These are phyloP conservation scores for Venturiaceae sp. DNA, from an alignment of 2,329 filamentous ascomycete genomes.

Conservation along the genomic window DNA sequence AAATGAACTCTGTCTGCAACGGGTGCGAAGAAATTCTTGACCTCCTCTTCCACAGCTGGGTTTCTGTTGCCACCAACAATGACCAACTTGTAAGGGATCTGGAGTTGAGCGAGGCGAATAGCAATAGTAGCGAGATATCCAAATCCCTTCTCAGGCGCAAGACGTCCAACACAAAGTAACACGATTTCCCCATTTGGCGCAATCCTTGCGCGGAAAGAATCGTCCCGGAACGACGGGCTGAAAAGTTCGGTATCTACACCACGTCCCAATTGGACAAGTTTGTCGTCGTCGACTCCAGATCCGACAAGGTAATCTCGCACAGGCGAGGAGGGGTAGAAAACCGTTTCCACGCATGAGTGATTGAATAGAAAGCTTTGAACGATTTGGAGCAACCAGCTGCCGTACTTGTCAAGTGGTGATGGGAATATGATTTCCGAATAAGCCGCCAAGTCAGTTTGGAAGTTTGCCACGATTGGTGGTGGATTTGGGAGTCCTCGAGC, in stretches of 20 bases:
- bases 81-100: slow-evolving; percentile 52
- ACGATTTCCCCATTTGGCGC: slow-evolving; percentile 55
- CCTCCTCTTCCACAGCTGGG: slow-evolving; percentile 49
- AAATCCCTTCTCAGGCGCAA: slow-evolving; percentile 64
- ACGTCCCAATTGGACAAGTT: slow-evolving; percentile 51
- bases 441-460: slow-evolving; percentile 61
- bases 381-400: slow-evolving; percentile 50
- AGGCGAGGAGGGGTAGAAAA: slow-evolving; percentile 60
- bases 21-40: slow-evolving; percentile 48
- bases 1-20: slow-evolving; percentile 52
- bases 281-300: slow-evolving; percentile 44
- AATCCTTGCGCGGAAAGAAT: slow-evolving; percentile 42
- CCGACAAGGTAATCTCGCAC: slow-evolving; percentile 51
- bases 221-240: slow-evolving; percentile 42
- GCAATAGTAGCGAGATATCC: slow-evolving; percentile 53
- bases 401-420: slow-evolving; percentile 48
- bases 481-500: slow-evolving; percentile 47
- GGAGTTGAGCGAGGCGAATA: slow-evolving; percentile 42
- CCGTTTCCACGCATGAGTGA: slow-evolving; percentile 50
- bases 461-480: slow-evolving; percentile 57
- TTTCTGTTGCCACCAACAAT: slow-evolving; percentile 62
- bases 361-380: slow-evolving; percentile 60
- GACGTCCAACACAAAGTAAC: slow-evolving; percentile 55
- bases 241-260: slow-evolving; percentile 58
- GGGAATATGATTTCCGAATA: slow-evolving; percentile 64